These are phyloP conservation scores for Hyaloscypha bicolor DNA, from an alignment of 495 filamentous ascomycete species.

Conservation along the genomic window DNA sequence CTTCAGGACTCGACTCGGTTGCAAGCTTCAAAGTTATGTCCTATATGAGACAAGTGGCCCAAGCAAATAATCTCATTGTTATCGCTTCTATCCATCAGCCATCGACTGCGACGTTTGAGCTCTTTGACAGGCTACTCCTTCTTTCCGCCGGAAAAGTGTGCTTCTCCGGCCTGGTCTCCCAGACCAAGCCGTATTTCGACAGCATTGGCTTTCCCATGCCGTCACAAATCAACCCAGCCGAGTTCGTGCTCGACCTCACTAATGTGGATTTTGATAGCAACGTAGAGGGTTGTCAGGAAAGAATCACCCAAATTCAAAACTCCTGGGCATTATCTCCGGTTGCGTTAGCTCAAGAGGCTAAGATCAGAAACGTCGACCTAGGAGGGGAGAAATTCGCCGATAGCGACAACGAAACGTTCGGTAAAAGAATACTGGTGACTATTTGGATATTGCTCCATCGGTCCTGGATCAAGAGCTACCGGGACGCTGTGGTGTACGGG, in stretches of 20 bases:
- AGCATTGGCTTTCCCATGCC: constrained; percentile 60
- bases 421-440: no score
- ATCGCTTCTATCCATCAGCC: constrained; percentile 95
- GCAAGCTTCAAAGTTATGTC: constrained; percentile 69
- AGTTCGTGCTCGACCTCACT: constrained; percentile 71
- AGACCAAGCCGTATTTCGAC: constrained; percentile 58
- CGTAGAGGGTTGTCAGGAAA: constrained; percentile 39
- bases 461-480: constrained; percentile 74
- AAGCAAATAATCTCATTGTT: constrained; percentile 66
- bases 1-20: constrained; percentile 80
- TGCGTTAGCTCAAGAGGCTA: neutral
- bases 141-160: constrained; percentile 67
- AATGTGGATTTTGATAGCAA: constrained; percentile 68
- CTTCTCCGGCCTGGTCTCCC: constrained; percentile 63
- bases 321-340: constrained; percentile 39
- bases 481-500: constrained; percentile 78
- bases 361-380: neutral
- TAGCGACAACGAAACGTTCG: no score
- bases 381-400: no score
- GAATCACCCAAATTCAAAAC: constrained; percentile 43
- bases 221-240: constrained; percentile 70
- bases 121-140: constrained; percentile 70
- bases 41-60: constrained; percentile 61
- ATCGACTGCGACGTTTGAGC: constrained; percentile 78
- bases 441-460: constrained; percentile 58